Evolutionary conservation across 2,329 filamentous ascomycete species (phyloP).

Genomic region (Aspergillus nomiae): DNA sequence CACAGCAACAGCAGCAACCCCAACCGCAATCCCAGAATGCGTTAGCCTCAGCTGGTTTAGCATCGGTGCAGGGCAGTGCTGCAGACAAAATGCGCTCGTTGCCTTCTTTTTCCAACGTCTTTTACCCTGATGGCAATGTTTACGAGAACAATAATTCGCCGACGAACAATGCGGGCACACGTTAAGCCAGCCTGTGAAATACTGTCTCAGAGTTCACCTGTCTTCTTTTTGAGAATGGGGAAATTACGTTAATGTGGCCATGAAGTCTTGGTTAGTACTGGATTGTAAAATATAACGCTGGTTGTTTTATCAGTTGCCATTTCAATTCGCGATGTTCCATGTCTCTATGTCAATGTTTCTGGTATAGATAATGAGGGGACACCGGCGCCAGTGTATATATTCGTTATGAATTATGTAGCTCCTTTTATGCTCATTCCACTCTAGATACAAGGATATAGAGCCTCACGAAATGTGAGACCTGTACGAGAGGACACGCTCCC

Average conservation of each 20-base stretch:
- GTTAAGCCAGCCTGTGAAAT: background rate
- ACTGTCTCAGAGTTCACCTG: background rate
- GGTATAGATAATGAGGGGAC: background rate
- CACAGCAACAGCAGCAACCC: conserved; percentile 28
- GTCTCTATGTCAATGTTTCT: background rate
- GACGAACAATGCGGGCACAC: background rate
- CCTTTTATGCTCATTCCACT: background rate
- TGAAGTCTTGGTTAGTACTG: background rate
- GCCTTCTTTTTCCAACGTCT: conserved; percentile 18
- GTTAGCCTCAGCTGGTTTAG: conserved; percentile 23
- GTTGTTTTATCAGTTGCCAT: background rate
- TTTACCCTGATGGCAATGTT: conserved; percentile 14
- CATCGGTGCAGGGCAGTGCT: conserved; percentile 19
- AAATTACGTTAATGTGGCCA: background rate
- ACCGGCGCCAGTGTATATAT: background rate
- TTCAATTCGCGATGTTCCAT: background rate
- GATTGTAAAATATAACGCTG: background rate
- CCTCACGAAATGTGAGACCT: background rate
- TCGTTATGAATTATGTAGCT: background rate
- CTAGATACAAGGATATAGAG: background rate
- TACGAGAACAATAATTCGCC: conserved; percentile 15
- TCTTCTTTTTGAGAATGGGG: background rate
- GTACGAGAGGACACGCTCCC: background rate
- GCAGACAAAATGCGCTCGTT: conserved; percentile 19
- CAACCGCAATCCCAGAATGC: conserved; percentile 24